Percentiles rank a stretch among this genome's conserved stretches.
phyloP scores from a whole-genome alignment of 371 early-diverging fungal species.

The Actinomortierella ambigua region DNA sequence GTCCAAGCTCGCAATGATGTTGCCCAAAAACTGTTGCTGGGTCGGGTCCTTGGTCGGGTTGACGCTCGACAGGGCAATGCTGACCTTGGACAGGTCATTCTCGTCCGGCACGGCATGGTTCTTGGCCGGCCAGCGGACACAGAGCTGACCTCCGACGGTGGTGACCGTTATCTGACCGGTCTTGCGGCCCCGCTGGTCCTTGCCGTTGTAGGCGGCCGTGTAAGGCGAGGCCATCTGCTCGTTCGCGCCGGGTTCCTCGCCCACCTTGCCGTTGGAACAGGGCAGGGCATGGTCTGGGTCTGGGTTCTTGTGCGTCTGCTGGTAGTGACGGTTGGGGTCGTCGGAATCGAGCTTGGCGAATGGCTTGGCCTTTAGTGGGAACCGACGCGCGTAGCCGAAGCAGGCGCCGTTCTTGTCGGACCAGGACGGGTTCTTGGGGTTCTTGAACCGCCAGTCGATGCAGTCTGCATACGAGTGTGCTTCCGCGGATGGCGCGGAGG shows the following conservation, averaged over 20 bases:
- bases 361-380: constrained; percentile 34
- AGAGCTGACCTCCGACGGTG: constrained; percentile 26
- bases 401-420: constrained; percentile 34
- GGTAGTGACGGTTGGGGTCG: constrained; percentile 46
- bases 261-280: constrained; percentile 34
- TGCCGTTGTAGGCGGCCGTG: constrained; percentile 25
- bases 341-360: constrained; percentile 42
- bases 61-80: constrained; percentile 22
- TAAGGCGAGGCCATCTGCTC: constrained; percentile 26
- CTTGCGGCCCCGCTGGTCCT: constrained; percentile 23
- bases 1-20: constrained; percentile 19
- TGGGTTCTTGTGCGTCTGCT: constrained; percentile 30
- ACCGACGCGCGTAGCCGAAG: constrained; percentile 36
- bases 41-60: constrained; percentile 29
- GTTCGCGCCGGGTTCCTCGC: constrained; percentile 35
- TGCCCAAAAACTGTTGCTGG: constrained; percentile 24
- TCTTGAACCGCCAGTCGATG: constrained; percentile 40
- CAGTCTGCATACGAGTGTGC: constrained; percentile 40
- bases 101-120: constrained; percentile 38
- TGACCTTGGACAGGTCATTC: constrained; percentile 18
- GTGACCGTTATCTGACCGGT: constrained; percentile 15
- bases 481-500: constrained; percentile 12
- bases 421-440: constrained; percentile 33
- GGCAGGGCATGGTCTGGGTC: constrained; percentile 12
- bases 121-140: constrained; percentile 48